Evolutionary conservation across 1,139 yeast genomes (phyloP), one percentile per base, ranked within the genome.

Genomic region (Candida frijolesensis): DNA sequence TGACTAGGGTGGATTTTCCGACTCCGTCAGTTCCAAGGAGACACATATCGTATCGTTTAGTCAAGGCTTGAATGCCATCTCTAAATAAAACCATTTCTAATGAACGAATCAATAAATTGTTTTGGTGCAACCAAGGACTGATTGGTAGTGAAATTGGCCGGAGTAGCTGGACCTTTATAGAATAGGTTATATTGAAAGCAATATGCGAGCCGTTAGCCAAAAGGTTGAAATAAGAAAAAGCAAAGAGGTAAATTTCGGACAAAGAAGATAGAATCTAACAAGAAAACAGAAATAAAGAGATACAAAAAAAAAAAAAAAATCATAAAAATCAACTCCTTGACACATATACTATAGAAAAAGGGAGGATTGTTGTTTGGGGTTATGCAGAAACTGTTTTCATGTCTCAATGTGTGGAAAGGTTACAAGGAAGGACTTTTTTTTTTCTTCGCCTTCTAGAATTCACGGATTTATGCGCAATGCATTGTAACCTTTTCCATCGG

Each of bases 1-100:
- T 53, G 2, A 71, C 59, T 9, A 73, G 55, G 12, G 71, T 57
- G 3, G 74, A 60, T 53, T 72, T 73, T 1, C 78, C 78, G 4
- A 60, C 51, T 9, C 54, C 53, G n/a, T 55, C 60, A 14, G 61
- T 57, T 1, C 78, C 78, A 18, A 71, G 53, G 15, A 71, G 68
- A 52, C 73, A 68, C 9, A 72, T 65, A 47, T 72, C 78, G 49
- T 60, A 72, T 27, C 57, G 62, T 12, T 57, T 60, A 43, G 61
- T 60, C 18, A 70, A 58, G 2, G 66, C 65, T 14, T 59, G 63
- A 22, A 64, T 54, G 38, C 59, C 60, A 27, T 34, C 40, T 44
- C 34, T 14, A 22, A 19, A 19, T 25, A 38, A 38, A 38, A 38
- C 42, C 42, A 38, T 38, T 38, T 19, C 11, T 38, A 12, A 25